Conservation (phyloP, 176 grass and related monocot genomes). For the Bonia amplexicaulis region DNA sequence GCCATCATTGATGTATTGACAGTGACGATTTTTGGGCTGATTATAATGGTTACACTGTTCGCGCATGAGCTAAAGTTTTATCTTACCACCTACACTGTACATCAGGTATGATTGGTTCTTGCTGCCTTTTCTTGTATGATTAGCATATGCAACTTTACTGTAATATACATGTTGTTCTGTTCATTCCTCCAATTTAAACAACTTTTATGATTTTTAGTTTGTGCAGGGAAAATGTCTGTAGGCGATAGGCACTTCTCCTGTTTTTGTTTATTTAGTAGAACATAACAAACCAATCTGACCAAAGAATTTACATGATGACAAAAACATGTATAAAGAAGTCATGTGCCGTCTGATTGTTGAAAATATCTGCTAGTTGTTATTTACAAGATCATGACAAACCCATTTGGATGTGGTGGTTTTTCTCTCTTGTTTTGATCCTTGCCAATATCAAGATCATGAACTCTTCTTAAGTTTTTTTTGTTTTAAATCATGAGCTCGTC, state of each 20-base stretch:
- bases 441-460: slow-evolving; percentile 6
- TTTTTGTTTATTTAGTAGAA: not conserved
- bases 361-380: not conserved
- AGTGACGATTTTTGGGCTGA: slow-evolving; percentile 80
- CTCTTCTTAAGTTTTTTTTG: not conserved
- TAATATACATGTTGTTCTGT: not conserved
- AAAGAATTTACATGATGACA: not conserved
- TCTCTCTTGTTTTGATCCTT: not conserved
- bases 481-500: slow-evolving; percentile 14
- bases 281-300: not conserved
- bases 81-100: slow-evolving; percentile 78
- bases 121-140: not conserved
- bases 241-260: not conserved
- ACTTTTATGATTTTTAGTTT: not conserved
- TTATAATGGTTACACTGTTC: slow-evolving; percentile 87
- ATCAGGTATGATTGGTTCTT: slow-evolving; percentile 53
- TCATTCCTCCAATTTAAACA: not conserved
- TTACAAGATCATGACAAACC: not conserved
- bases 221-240: not conserved
- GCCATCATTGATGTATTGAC: not conserved
- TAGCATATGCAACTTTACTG: not conserved
- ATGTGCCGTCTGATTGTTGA: not conserved
- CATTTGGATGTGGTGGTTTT: not conserved
- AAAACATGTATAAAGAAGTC: not conserved
- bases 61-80: slow-evolving; percentile 86